phyloP scores from a whole-genome alignment of 805 yeast species.

The Ogataea methylovora region DNA sequence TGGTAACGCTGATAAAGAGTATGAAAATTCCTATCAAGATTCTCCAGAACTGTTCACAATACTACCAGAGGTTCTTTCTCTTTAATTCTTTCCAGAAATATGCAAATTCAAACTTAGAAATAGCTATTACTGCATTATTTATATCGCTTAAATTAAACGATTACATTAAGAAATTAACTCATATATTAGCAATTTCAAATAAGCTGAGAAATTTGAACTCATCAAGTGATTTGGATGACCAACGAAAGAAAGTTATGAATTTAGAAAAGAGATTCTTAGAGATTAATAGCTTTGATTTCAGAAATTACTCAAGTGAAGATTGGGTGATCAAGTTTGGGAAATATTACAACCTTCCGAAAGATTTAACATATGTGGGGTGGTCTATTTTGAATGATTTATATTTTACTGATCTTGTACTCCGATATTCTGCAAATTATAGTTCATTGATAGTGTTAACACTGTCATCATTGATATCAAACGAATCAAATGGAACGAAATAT shows the following conservation, averaged over 20 bases:
- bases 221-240: conserved; percentile 37
- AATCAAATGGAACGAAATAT: conserved; percentile 1
- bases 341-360: conserved; percentile 35
- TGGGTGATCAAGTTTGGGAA: conserved; percentile 56
- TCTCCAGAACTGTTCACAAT: conserved; percentile 61
- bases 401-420: conserved; percentile 59
- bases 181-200: conserved; percentile 46
- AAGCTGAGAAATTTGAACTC: conserved; percentile 22
- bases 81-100: conserved; percentile 53
- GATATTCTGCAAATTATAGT: conserved; percentile 67
- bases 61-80: conserved; percentile 63
- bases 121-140: conserved; percentile 63
- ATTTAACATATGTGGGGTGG: conserved; percentile 58
- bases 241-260: conserved; percentile 47
- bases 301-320: conserved; percentile 61
- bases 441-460: conserved; percentile 63
- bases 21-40: conserved; percentile 66
- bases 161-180: conserved; percentile 67
- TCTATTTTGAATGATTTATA: conserved; percentile 66
- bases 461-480: conserved; percentile 29
- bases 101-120: conserved; percentile 39
- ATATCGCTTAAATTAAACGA: conserved; percentile 77
- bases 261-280: conserved; percentile 72
- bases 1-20: conserved; percentile 42
- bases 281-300: conserved; percentile 71